Percentiles rank a stretch among this genome's conserved stretches.
Evolutionary conservation across 2,329 filamentous ascomycete genomes (phyloP).

Genomic region (Claviceps cyperi): DNA sequence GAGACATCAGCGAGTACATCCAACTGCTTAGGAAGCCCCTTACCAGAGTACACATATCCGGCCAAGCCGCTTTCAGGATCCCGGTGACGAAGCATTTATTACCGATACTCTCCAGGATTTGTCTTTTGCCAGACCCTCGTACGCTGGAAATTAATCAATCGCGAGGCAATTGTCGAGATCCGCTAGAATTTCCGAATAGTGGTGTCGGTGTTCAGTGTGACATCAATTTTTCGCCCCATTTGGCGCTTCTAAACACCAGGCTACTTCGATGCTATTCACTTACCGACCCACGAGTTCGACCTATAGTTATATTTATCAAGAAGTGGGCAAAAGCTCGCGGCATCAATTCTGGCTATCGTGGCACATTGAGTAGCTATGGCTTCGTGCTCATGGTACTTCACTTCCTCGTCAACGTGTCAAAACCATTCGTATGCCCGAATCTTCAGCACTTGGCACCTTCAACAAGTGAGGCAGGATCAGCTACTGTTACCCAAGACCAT

Average conservation of each 20-base stretch:
- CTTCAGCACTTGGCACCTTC: constrained; percentile 47
- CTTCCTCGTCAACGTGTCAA: constrained; percentile 69
- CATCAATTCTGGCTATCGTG: constrained; percentile 77
- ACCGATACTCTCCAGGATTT: constrained; percentile 27
- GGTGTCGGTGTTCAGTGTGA: constrained; percentile 78
- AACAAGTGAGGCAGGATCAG: constrained; percentile 19
- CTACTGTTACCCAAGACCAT: constrained; percentile 11
- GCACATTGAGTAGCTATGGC: constrained; percentile 78
- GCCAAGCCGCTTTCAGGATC: constrained; percentile 16
- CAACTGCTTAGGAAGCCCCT: constrained; percentile 29
- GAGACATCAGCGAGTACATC: constrained; percentile 34
- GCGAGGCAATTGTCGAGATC: constrained; percentile 39
- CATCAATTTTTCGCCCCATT: constrained; percentile 78
- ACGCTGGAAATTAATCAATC: constrained; percentile 34
- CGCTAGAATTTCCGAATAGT: constrained; percentile 62
- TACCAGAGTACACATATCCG: constrained; percentile 4
- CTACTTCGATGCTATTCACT: constrained; percentile 72
- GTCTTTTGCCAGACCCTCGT: constrained; percentile 33
- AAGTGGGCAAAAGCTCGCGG: constrained; percentile 76
- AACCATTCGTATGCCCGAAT: constrained; percentile 74
- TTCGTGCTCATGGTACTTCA: constrained; percentile 89
- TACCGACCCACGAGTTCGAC: constrained; percentile 62
- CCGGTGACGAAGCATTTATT: constrained; percentile 20
- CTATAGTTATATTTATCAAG: constrained; percentile 76
- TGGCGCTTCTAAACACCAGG: constrained; percentile 71